A percentile compares a stretch with the other conserved stretches of the same genome.
Evolutionary conservation across 163 green algal genomes (phyloP).

Genomic region (Botryococcus braunii): DNA sequence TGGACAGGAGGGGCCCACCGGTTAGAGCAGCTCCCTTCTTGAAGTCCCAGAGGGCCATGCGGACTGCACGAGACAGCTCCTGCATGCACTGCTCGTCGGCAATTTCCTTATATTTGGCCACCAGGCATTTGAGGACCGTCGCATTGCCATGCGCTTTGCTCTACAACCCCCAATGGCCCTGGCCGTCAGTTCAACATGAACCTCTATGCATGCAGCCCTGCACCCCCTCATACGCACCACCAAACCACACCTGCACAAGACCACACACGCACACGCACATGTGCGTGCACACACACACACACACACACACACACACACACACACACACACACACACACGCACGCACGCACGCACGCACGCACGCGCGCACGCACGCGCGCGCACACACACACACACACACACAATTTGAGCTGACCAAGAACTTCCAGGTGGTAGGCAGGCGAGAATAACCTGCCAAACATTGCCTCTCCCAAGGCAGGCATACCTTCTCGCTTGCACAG

Average conservation of each 20-base stretch:
- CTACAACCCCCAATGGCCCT: too few relatives aligned
- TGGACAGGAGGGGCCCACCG: slow-evolving; percentile 1
- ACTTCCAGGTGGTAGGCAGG: too few relatives aligned
- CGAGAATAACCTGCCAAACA: too few relatives aligned
- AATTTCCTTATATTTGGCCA: slow-evolving; percentile 37
- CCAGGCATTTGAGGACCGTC: slow-evolving; percentile 70
- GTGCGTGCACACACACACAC: too few relatives aligned
- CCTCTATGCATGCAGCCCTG: not conserved
- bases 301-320: too few relatives aligned
- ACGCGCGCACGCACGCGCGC: too few relatives aligned
- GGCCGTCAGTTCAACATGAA: not conserved
- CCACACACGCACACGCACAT: not conserved
- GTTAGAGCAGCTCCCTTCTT: slow-evolving; percentile 46
- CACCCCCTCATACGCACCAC: not conserved
- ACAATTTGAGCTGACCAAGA: too few relatives aligned
- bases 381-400: too few relatives aligned
- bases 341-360: too few relatives aligned
- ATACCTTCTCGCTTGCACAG: slow-evolving; percentile 40
- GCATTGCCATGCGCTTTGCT: slow-evolving; percentile 52
- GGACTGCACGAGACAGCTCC: slow-evolving; percentile 63
- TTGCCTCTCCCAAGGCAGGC: too few relatives aligned
- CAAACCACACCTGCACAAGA: not conserved
- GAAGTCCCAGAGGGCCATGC: slow-evolving; percentile 75
- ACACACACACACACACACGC: too few relatives aligned
- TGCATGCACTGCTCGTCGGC: slow-evolving; percentile 32